Evolutionary conservation across 257 asterid species (phyloP).

Genomic region (Solanum sparsipilum): DNA sequence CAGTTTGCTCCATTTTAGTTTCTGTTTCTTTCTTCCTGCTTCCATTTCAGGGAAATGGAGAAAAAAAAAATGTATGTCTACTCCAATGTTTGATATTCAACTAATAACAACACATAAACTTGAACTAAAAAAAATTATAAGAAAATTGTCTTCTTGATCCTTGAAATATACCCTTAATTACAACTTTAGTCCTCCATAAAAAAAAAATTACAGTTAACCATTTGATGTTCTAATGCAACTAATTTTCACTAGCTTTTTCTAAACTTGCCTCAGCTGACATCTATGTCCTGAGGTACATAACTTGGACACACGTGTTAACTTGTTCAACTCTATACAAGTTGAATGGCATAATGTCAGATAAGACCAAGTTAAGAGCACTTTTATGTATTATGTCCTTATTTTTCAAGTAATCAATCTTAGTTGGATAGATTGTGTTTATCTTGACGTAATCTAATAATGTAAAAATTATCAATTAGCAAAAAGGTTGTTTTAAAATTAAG

Average conservation of each 20-base stretch:
- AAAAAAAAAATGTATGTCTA: background rate
- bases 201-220: background rate
- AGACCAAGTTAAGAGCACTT: too few relatives aligned
- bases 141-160: background rate
- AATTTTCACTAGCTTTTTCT: background rate
- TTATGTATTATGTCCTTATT: background rate
- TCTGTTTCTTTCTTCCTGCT: conserved; percentile 63
- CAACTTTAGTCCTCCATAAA: background rate
- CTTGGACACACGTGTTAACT: too few relatives aligned
- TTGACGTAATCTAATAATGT: background rate
- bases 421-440: background rate
- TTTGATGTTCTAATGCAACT: background rate
- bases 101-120: background rate
- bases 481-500: too few relatives aligned
- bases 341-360: background rate
- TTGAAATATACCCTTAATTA: background rate
- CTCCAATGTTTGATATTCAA: background rate
- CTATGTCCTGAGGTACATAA: too few relatives aligned
- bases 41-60: conserved; percentile 31
- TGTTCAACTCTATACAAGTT: background rate
- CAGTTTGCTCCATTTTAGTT: conserved; percentile 62
- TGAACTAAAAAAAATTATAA: background rate
- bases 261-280: background rate
- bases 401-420: background rate
- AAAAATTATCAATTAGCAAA: background rate